Conservation (phyloP, 441 rosid species). For the Pelargonium myrrhifolium region DNA sequence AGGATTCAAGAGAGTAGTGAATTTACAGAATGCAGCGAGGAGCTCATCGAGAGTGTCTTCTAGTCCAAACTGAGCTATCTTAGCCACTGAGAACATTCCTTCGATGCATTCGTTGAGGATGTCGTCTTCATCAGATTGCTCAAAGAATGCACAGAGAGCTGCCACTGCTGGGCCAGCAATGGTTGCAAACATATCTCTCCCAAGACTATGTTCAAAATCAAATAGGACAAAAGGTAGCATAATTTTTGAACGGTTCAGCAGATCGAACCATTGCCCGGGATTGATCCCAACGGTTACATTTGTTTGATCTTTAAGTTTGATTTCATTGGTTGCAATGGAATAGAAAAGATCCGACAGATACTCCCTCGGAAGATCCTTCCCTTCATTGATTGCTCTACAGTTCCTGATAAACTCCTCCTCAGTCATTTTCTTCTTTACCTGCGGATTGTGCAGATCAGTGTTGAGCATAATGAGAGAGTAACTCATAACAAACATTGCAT, state of each 20-base stretch:
- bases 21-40: conserved; percentile 69
- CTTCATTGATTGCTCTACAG: conserved; percentile 74
- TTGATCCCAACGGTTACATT: conserved; percentile 48
- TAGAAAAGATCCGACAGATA: conserved; percentile 75
- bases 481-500: conserved; percentile 59
- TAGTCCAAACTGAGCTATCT: conserved; percentile 67
- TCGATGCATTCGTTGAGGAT: conserved; percentile 82
- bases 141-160: conserved; percentile 72
- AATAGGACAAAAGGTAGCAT: conserved; percentile 39
- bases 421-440: conserved; percentile 88
- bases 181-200: conserved; percentile 81
- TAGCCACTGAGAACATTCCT: conserved; percentile 66
- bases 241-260: conserved; percentile 46
- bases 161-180: conserved; percentile 84
- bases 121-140: conserved; percentile 84
- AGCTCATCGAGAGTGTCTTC: conserved; percentile 84
- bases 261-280: conserved; percentile 72
- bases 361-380: conserved; percentile 86
- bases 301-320: conserved; percentile 45
- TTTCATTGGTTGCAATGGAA: conserved; percentile 56
- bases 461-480: conserved; percentile 93
- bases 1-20: conserved; percentile 72
- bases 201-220: conserved; percentile 59
- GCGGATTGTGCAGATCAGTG: conserved; percentile 87
- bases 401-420: conserved; percentile 91